Base-by-base conservation (phyloP, 345 rosid species). In the Limnanthes douglasii region DNA sequence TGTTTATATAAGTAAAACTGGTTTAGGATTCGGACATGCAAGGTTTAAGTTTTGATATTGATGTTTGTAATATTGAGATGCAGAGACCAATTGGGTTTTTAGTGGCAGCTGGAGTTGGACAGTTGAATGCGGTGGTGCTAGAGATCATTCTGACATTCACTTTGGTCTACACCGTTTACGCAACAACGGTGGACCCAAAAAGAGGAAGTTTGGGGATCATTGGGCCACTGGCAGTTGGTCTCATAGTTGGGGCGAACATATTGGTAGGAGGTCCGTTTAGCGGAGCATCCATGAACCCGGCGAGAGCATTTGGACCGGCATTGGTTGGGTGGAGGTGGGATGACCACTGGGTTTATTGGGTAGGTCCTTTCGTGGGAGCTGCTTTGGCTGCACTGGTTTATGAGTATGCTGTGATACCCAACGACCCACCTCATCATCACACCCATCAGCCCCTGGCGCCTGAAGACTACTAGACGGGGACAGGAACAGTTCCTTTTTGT, bases 401-500 rank as follows among this genome's bases (percentile, higher is more conserved):
- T 1, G 78, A 81, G 55, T 76, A 47, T 59, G 41, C 60, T 55
- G 50, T 77, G 48, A 71, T 77, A 49, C 59, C 64, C 16, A 66
- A 55, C 9, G 33, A 51, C 0, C 70, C 57, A 55, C 56, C 46
- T 5, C 58, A 41, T 20, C 54, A 17, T 18, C 75, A 41, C 48
- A 49, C 74, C 29, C 86, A 74, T 57, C 80, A 73, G 54, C 88
- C 94, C 16, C 48, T 71, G 61, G 88, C 76, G 19, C 81, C 84
- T n/a, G 94, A 73, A 61, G 84, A 81, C 56, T 81, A 77, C 66
- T 71, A 72, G 54, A 42, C 40, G 8, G 17, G n/a, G n/a, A n/a
- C n/a, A n/a, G n/a, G n/a, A n/a, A n/a, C n/a, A n/a, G n/a, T n/a
- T n/a, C n/a, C n/a, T n/a, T n/a, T n/a, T 18, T 39, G 27, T 18